A percentile compares a stretch with the other conserved stretches of the same genome.
Evolutionary conservation across 768 basidiomycete genomes (phyloP).

Genomic region (Suillus cothurnatus): DNA sequence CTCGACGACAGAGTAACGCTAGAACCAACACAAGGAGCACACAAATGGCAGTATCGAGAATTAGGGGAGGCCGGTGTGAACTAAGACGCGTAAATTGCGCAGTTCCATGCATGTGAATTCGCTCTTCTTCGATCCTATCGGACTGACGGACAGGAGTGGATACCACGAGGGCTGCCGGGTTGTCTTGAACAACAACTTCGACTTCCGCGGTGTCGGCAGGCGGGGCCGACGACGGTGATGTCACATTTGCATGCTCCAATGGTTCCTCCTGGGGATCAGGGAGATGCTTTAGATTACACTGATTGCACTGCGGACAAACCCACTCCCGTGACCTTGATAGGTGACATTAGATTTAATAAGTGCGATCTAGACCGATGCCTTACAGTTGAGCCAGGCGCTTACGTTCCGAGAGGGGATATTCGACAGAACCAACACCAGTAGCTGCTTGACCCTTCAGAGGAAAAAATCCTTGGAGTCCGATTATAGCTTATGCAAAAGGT

Average conservation of each 20-base stretch:
- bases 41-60: conserved; percentile 76
- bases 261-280: conserved; percentile 55
- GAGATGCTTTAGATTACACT: conserved; percentile 66
- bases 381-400: conserved; percentile 78
- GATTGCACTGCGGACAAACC: conserved; percentile 74
- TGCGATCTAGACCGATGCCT: conserved; percentile 39
- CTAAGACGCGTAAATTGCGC: conserved; percentile 17
- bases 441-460: conserved; percentile 87
- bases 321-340: conserved; percentile 74
- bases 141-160: conserved; percentile 16
- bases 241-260: conserved; percentile 16
- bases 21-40: conserved; percentile 68
- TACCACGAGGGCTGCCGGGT: conserved; percentile 16
- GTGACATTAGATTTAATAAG: conserved; percentile 10
- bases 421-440: conserved; percentile 85
- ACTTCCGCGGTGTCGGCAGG: conserved; percentile 21
- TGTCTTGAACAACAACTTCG: conserved; percentile 18
- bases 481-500: conserved; percentile 59
- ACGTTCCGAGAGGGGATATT: conserved; percentile 73
- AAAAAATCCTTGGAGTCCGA: conserved; percentile 88
- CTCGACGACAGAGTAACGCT: conserved; percentile 66
- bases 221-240: conserved; percentile 5
- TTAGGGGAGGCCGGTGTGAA: conserved; percentile 51
- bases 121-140: conserved; percentile 15
- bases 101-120: conserved; percentile 21